A percentile compares a stretch with the other conserved stretches of the same genome.
These are phyloP conservation scores for Setomelanomma holmii DNA, from an alignment of 2,329 filamentous ascomycete genomes.

Conservation along the genomic window DNA sequence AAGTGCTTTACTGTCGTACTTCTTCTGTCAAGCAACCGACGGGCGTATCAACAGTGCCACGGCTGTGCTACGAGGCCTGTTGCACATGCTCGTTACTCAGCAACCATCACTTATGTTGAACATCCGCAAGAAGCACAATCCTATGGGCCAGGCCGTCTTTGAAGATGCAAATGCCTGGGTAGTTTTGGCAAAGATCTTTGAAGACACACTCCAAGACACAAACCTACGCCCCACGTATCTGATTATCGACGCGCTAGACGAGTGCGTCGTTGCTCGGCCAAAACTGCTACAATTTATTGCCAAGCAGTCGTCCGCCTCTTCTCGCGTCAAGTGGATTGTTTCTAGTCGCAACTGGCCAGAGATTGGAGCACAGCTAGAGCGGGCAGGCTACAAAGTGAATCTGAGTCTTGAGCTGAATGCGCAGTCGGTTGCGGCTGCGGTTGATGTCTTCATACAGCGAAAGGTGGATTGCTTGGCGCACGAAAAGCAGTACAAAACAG, in stretches of 20 bases:
- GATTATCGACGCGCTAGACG: conserved; percentile 13
- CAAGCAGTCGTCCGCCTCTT: conserved; percentile 3
- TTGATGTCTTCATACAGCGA: conserved; percentile 47
- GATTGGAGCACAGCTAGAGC: no score
- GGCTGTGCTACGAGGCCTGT: conserved; percentile 53
- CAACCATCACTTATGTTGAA: conserved; percentile 36
- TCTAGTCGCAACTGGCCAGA: no score
- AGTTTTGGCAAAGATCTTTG: conserved; percentile 42
- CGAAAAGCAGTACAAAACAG: no score
- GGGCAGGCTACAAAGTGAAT: conserved; percentile 31
- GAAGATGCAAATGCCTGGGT: conserved; percentile 43
- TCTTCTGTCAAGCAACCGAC: conserved; percentile 55
- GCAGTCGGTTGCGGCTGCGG: conserved; percentile 40
- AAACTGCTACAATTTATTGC: conserved; percentile 7
- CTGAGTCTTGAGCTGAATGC: conserved; percentile 48
- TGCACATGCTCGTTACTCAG: conserved; percentile 49
- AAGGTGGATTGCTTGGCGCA: conserved; percentile 42
- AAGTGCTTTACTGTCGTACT: conserved; percentile 35
- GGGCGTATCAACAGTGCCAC: conserved; percentile 53
- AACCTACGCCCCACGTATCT: conserved; percentile 7
- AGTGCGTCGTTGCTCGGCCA: conserved; percentile 6
- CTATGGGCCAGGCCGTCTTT: conserved; percentile 6
- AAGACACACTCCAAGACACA: conserved; percentile 50
- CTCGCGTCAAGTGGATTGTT: conserved; percentile 19
- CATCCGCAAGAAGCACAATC: conserved; percentile 31